These are phyloP conservation scores for Barnettozyma populi DNA, from an alignment of 805 yeast species.

Conservation along the genomic window DNA sequence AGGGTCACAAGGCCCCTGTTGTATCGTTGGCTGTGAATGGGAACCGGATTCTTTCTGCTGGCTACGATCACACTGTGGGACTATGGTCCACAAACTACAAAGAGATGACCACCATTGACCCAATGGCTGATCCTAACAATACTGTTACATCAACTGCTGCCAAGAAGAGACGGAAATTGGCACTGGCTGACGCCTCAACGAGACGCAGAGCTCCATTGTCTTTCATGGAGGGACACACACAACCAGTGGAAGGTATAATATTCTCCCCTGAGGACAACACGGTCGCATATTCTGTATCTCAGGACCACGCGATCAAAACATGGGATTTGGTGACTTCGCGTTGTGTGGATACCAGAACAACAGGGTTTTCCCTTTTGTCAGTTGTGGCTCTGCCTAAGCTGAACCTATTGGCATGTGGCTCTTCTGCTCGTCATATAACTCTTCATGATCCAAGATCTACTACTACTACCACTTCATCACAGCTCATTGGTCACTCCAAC, in stretches of 20 bases:
- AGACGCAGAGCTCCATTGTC: conserved; percentile 81
- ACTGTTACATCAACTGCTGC: conserved; percentile 66
- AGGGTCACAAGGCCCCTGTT: conserved; percentile 89
- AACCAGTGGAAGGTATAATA: conserved; percentile 81
- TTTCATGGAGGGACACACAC: conserved; percentile 72
- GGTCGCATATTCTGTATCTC: conserved; percentile 90
- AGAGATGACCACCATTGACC: conserved; percentile 67
- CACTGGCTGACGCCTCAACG: conserved; percentile 67
- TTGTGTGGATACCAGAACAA: conserved; percentile 81
- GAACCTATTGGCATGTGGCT: conserved; percentile 83
- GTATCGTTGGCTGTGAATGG: conserved; percentile 53
- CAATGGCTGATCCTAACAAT: conserved; percentile 39
- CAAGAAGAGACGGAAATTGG: conserved; percentile 82
- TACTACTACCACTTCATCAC: conserved; percentile 59
- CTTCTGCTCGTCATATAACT: conserved; percentile 95
- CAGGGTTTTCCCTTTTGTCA: conserved; percentile 80
- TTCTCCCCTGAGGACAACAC: conserved; percentile 70
- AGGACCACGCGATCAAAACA: conserved; percentile 90
- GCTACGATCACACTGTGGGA: conserved; percentile 74
- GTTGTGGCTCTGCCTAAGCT: conserved; percentile 60
- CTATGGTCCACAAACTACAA: conserved; percentile 86
- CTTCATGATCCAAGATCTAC: conserved; percentile 84
- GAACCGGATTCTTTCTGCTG: conserved; percentile 73
- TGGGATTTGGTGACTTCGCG: conserved; percentile 92
- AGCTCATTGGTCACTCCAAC: conserved; percentile 84